A percentile compares a stretch with the other conserved stretches of the same genome.
Conservation (phyloP, 1,139 yeast genomes). For the Hansenula sp. region DNA sequence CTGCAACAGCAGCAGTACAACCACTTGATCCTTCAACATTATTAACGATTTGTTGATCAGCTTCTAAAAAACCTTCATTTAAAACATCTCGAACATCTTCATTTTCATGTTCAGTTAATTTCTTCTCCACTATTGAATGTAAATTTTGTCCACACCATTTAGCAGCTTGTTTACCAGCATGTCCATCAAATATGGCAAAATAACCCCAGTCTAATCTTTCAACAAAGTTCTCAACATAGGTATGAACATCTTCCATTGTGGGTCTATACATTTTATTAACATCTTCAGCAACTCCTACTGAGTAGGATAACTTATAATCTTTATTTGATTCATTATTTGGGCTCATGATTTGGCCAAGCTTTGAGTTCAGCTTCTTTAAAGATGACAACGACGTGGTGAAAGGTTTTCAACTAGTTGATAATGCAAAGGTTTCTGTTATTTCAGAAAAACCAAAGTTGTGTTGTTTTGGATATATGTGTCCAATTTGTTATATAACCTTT, state of each 20-base stretch:
- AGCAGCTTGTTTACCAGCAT: conserved; percentile 92
- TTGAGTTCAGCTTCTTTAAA: conserved; percentile 1
- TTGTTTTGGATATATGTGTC: too few relatives aligned
- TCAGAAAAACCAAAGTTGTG: too few relatives aligned
- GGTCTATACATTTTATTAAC: conserved; percentile 76
- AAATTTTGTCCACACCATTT: conserved; percentile 92
- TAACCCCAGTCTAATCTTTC: conserved; percentile 91
- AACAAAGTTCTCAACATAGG: conserved; percentile 88
- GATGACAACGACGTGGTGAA: neutral
- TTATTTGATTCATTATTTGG: neutral
- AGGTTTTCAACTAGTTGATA: neutral
- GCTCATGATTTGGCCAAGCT: conserved; percentile 1
- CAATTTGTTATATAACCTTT: too few relatives aligned
- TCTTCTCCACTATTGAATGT: conserved; percentile 43
- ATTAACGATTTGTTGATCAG: conserved; percentile 65
- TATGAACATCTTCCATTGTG: conserved; percentile 96
- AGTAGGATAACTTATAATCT: conserved; percentile 50
- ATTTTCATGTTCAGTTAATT: conserved; percentile 30
- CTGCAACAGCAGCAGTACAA: conserved; percentile 94
- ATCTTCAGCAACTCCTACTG: conserved; percentile 89
- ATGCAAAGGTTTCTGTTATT: too few relatives aligned
- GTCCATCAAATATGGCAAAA: conserved; percentile 96
- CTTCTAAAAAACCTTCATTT: conserved; percentile 61
- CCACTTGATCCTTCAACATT: conserved; percentile 69
- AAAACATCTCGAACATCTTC: conserved; percentile 54